Evolutionary conservation across 805 yeast genomes (phyloP).

Genomic region (Saturnispora serradocipensis): DNA sequence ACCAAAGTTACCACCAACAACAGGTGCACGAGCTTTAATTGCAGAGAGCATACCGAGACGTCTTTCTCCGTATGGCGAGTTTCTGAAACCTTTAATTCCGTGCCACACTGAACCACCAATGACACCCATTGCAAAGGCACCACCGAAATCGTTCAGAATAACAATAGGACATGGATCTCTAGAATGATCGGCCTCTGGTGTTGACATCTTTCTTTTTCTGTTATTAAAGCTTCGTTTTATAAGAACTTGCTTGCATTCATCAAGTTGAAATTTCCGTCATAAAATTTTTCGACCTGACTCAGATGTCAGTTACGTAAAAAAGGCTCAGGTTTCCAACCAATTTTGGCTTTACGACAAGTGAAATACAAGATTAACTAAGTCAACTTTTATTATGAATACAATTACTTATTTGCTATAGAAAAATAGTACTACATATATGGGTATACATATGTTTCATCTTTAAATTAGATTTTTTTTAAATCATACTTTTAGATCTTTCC

Average conservation of each 20-base stretch:
- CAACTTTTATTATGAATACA: not conserved
- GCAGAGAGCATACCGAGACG: conserved; percentile 83
- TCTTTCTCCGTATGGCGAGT: conserved; percentile 96
- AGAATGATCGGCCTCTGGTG: conserved; percentile 74
- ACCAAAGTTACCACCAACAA: conserved; percentile 97
- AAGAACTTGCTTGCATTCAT: not conserved
- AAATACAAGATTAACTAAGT: not conserved
- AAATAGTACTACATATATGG: not conserved
- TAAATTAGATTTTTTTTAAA: not conserved
- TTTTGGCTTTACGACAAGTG: not conserved
- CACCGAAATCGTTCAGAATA: conserved; percentile 94
- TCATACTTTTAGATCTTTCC: conserved; percentile 18
- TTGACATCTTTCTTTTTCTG: conserved; percentile 41
- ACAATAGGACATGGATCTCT: conserved; percentile 99
- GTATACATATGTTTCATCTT: not conserved
- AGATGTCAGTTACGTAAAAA: not conserved
- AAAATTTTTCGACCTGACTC: not conserved
- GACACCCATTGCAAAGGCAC: conserved; percentile 98
- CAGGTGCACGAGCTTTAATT: conserved; percentile 94
- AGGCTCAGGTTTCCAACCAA: not conserved
- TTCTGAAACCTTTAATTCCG: conserved; percentile 97
- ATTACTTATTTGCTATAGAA: not conserved
- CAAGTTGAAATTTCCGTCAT: not conserved
- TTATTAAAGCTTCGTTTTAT: not conserved
- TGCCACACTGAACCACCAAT: conserved; percentile 99